phyloP scores from a whole-genome alignment of 148 eudicot genomes.

The Linanthus parryae region DNA sequence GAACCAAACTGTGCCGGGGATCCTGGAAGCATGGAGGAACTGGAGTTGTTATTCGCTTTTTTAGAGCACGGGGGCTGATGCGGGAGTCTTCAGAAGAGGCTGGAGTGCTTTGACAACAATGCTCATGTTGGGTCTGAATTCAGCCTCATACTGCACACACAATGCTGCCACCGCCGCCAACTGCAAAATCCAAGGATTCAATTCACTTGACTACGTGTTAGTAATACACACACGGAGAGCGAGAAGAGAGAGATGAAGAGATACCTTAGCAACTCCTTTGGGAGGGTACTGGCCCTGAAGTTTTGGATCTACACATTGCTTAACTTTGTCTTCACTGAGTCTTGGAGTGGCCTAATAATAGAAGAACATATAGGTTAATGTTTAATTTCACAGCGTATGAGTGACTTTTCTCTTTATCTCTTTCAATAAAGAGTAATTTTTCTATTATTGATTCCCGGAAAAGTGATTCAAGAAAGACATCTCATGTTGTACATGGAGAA shows the following conservation, averaged over 20 bases:
- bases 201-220: background rate
- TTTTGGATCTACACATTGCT: conserved; percentile 9
- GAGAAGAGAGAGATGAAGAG: background rate
- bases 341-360: conserved; percentile 5
- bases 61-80: conserved; percentile 30
- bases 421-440: too few relatives aligned
- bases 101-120: conserved; percentile 74
- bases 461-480: too few relatives aligned
- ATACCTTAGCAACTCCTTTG: conserved; percentile 10
- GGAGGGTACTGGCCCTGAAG: conserved; percentile 9
- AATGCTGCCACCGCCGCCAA: conserved; percentile 77
- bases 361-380: too few relatives aligned
- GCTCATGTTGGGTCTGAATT: conserved; percentile 77
- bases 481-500: background rate
- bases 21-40: background rate
- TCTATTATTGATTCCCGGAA: too few relatives aligned
- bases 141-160: conserved; percentile 72
- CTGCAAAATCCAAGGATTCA: conserved; percentile 20
- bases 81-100: conserved; percentile 45
- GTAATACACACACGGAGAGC: too few relatives aligned
- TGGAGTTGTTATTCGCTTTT: background rate
- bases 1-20: conserved; percentile 2
- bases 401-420: too few relatives aligned
- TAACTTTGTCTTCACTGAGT: conserved; percentile 10
- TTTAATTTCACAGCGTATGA: too few relatives aligned